These are phyloP conservation scores for Boletellus emodensis DNA, from an alignment of 768 basidiomycete species.

Conservation along the genomic window DNA sequence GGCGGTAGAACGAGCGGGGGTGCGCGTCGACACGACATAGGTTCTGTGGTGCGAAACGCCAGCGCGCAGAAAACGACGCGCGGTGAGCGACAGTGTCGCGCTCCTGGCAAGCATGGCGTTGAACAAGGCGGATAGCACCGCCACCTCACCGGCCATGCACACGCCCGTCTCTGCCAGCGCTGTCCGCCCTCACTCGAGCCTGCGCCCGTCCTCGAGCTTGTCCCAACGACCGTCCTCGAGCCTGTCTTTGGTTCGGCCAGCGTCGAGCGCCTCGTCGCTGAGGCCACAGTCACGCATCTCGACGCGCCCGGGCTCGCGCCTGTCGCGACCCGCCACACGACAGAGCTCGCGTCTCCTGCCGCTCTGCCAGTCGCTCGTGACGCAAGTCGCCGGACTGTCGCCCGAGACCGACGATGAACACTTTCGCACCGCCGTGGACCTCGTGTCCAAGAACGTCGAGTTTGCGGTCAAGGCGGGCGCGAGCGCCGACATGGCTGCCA, in stretches of 20 bases:
- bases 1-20: constrained; percentile 20
- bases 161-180: constrained; percentile 14
- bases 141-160: constrained; percentile 17
- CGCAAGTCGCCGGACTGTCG: constrained; percentile 49
- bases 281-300: constrained; percentile 34
- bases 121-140: constrained; percentile 1
- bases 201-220: constrained; percentile 34
- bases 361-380: constrained; percentile 50
- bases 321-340: constrained; percentile 50
- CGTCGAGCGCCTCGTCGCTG: constrained; percentile 39
- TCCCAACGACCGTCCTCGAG: constrained; percentile 46
- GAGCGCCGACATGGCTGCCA: constrained; percentile 50
- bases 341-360: constrained; percentile 51
- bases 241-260: constrained; percentile 41
- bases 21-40: constrained; percentile 25
- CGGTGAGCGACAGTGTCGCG: constrained; percentile 8
- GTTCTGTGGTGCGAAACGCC: constrained; percentile 1
- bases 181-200: constrained; percentile 20
- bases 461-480: constrained; percentile 52
- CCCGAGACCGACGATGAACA: constrained; percentile 41
- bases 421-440: constrained; percentile 49
- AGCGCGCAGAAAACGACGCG: constrained; percentile 2
- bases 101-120: constrained; percentile 17
- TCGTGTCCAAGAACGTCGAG: constrained; percentile 58
- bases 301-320: constrained; percentile 39